Evolutionary conservation across 1,284 basidiomycete species (phyloP), one percentile per base, ranked within the genome.

Genomic region (Trametes sp.): DNA sequence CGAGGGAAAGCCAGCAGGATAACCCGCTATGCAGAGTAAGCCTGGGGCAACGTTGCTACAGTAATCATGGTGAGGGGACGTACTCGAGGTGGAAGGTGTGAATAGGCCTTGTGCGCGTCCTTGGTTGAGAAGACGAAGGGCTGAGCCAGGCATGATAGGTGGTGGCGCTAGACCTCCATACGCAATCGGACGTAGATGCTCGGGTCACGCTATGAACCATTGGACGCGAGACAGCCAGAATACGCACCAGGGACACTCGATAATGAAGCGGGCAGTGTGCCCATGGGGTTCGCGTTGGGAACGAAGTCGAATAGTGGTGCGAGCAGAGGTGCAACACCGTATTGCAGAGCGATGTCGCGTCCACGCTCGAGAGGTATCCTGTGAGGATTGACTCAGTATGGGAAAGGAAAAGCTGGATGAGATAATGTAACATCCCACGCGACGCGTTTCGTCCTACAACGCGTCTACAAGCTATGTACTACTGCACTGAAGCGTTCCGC

Each of bases 361-460:
- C 95, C 96, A 62, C 94, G 85, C 69, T 96, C 92, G 46, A 97
- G 88, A 3, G 96, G 96, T 69, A 98, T 95, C 95, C 94, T 96
- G 68, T 28, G 62, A 28, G 2, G 35, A 44, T 23, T 14, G 21
- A 19, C 3, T 54, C 16, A 60, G 59, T 31, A 50, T 54, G 36
- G 50, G 59, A 54, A 60, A 33, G 38, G 52, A 57, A 35, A 58
- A 33, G 26, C 48, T n/a, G 8, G 28, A 33, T 49, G 24, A 19
- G 28, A 31, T 29, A 8, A 49, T 19, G 42, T 14, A 23, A 19
- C 10, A 16, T 29, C 48, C 31, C 48, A 49, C 10, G 4, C 28
- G 28, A 49, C n/a, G 38, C 38, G 38, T 41, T 8, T 16, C 38
- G n/a, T 41, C 2, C 16, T 41, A 19, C 35, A 36, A 14, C 35